Conservation (phyloP, 495 filamentous ascomycete species). For the Daldinia grandis region DNA sequence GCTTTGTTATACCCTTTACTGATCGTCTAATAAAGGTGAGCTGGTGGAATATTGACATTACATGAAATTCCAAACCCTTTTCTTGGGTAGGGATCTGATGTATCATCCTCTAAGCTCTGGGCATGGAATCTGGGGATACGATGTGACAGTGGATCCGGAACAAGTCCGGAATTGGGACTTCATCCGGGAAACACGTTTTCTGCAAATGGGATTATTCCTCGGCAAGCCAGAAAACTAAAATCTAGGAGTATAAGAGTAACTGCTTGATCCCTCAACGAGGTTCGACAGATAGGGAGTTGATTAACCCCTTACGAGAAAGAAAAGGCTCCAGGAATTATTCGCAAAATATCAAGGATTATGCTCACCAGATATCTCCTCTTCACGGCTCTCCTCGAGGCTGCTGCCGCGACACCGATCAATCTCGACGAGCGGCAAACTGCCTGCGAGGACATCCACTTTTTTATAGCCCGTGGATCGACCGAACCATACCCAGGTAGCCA, state of each 20-base stretch:
- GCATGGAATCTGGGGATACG: not conserved
- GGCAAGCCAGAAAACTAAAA: too few species aligned
- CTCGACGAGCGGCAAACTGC: not conserved
- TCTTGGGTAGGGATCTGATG: not conserved
- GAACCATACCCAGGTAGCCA: not conserved
- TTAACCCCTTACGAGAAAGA: not conserved
- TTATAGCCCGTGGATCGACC: not conserved
- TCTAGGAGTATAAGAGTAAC: not conserved
- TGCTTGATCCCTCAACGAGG: not conserved
- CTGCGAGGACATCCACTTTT: not conserved
- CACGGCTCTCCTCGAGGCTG: not conserved
- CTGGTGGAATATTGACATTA: not conserved
- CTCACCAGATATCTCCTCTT: not conserved
- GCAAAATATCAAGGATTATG: not conserved
- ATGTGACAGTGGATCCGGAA: not conserved
- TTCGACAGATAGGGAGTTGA: not conserved
- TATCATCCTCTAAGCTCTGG: not conserved
- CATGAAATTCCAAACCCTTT: not conserved
- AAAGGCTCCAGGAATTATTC: not conserved
- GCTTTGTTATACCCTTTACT: not conserved
- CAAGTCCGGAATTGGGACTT: not conserved
- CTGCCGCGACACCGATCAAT: not conserved
- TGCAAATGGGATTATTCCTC: not conserved
- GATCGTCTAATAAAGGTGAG: not conserved
- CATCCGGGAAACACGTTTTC: not conserved